These are phyloP conservation scores for Pleurotus tuoliensis DNA, from an alignment of 768 basidiomycete genomes.

Conservation along the genomic window DNA sequence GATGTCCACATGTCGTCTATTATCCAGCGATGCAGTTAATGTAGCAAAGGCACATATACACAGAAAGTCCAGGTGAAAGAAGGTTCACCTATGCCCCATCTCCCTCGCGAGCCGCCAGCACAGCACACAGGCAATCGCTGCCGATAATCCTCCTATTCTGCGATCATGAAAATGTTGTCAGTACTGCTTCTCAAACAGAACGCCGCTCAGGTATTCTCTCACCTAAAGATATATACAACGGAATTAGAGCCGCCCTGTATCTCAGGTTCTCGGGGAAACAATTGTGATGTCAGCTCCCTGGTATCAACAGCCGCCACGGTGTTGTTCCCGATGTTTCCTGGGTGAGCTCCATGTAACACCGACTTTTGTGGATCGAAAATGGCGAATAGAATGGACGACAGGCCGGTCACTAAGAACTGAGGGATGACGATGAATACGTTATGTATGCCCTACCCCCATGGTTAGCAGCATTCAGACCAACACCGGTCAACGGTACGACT, in stretches of 20 bases:
- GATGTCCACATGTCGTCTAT: too few species aligned
- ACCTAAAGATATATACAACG: constrained; percentile 82
- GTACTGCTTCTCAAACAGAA: not conserved
- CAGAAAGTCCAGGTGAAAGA: not conserved
- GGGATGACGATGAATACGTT: constrained; percentile 93
- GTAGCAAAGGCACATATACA: not conserved
- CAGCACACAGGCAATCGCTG: constrained; percentile 51
- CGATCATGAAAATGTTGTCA: not conserved
- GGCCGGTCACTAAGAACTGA: constrained; percentile 87
- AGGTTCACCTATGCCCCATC: constrained; percentile 35
- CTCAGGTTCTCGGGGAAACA: constrained; percentile 14
- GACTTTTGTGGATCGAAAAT: constrained; percentile 68
- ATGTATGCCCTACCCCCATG: constrained; percentile 73
- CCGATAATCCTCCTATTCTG: constrained; percentile 57
- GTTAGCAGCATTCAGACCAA: not conserved
- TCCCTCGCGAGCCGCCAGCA: constrained; percentile 53
- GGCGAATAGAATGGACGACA: constrained; percentile 84
- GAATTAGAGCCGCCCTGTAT: constrained; percentile 48
- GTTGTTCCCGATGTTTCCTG: constrained; percentile 12
- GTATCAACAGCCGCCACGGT: constrained; percentile 4
- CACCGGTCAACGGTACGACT: constrained; percentile 20
- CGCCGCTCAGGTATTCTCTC: constrained; percentile 20
- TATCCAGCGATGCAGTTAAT: not conserved
- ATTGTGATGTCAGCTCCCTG: constrained; percentile 3
- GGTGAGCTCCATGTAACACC: constrained; percentile 32